Percentiles rank a stretch among this genome's conserved stretches.
Evolutionary conservation across 192 early-diverging fungal genomes (phyloP).

Genomic region (Podila epicladia): DNA sequence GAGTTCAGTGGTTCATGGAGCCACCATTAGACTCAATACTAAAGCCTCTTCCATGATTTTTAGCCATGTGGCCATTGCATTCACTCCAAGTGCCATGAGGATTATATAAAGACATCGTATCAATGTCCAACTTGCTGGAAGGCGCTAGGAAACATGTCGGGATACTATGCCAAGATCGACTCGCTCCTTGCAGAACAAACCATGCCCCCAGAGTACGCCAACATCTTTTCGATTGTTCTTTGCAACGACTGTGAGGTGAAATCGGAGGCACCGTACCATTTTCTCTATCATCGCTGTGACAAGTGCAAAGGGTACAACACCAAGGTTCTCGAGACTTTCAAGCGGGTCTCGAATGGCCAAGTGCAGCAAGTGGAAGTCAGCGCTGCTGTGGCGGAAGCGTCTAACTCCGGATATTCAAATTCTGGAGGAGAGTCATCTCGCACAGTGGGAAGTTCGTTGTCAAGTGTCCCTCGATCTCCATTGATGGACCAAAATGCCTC

Average conservation of each 20-base stretch:
- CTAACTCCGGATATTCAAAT: constrained; percentile 17
- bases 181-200: constrained; percentile 76
- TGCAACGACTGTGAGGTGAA: constrained; percentile 97
- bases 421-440: constrained; percentile 18
- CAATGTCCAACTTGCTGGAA: constrained; percentile 96
- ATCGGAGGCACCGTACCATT: constrained; percentile 88
- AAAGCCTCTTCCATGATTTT: neutral
- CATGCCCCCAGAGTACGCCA: constrained; percentile 92
- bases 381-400: constrained; percentile 17
- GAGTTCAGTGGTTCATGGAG: constrained; percentile 1
- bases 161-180: constrained; percentile 88
- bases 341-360: constrained; percentile 27
- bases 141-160: constrained; percentile 85
- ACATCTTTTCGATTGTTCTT: constrained; percentile 76
- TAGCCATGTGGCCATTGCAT: constrained; percentile 94
- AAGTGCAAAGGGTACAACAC: constrained; percentile 93
- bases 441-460: neutral
- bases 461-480: constrained; percentile 14
- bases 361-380: constrained; percentile 31
- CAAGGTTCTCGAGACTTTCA: constrained; percentile 74
- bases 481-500: constrained; percentile 49
- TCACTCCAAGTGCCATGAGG: constrained; percentile 85
- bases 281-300: constrained; percentile 95
- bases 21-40: neutral
- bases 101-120: constrained; percentile 90